phyloP scores from a whole-genome alignment of 768 basidiomycete genomes.

The Tricholoma matsutake region DNA sequence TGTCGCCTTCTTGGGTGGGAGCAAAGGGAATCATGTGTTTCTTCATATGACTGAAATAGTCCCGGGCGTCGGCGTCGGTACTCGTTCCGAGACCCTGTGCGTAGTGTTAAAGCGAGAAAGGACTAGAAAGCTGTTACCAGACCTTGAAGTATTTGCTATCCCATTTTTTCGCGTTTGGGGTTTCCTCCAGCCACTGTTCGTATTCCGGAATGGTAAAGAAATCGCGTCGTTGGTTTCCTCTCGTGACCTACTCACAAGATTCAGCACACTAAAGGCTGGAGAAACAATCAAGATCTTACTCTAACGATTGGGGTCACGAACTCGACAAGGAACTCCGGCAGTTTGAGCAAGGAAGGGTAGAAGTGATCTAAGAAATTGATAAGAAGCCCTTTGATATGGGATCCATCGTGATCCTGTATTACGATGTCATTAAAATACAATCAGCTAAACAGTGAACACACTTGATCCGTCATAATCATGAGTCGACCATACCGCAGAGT shows the following conservation, averaged over 20 bases:
- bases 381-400: slow-evolving; percentile 99
- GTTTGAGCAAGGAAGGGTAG: slow-evolving; percentile 88
- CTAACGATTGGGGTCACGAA: slow-evolving; percentile 98
- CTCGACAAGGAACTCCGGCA: slow-evolving; percentile 92
- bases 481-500: slow-evolving; percentile 88
- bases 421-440: not conserved
- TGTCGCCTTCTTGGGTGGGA: slow-evolving; percentile 75
- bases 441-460: slow-evolving; percentile 28
- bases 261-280: not conserved
- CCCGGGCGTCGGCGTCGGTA: slow-evolving; percentile 81
- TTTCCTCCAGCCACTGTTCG: slow-evolving; percentile 84
- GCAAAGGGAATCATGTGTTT: slow-evolving; percentile 96
- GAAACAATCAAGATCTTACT: slow-evolving; percentile 40
- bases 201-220: slow-evolving; percentile 99
- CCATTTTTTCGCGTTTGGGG: slow-evolving; percentile 79
- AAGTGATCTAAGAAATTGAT: slow-evolving; percentile 98
- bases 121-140: not conserved
- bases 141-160: slow-evolving; percentile 97
- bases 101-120: slow-evolving; percentile 4
- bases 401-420: slow-evolving; percentile 94
- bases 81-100: slow-evolving; percentile 93
- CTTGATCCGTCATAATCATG: slow-evolving; percentile 99
- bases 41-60: slow-evolving; percentile 89
- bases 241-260: slow-evolving; percentile 52
- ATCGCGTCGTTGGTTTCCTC: slow-evolving; percentile 73